Evolutionary conservation across 169 alveolate genomes (phyloP).

Genomic region (Plasmodium berghei): DNA sequence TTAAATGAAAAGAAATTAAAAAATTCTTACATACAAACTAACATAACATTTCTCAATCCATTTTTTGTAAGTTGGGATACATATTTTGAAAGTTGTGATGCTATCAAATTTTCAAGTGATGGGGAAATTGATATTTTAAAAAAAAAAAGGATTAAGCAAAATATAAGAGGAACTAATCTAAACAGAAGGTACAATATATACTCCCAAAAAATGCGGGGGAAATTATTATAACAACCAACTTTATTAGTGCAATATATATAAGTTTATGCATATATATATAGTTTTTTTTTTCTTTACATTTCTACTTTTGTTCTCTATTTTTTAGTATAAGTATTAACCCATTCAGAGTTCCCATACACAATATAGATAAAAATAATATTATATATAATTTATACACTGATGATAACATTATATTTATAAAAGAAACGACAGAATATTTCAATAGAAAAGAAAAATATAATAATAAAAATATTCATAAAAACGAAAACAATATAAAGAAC

Average conservation of each 20-base stretch:
- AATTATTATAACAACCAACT: no score
- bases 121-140: constrained; percentile 27
- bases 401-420: constrained; percentile 32
- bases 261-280: no score
- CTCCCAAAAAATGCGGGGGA: no score
- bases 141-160: constrained; percentile 19
- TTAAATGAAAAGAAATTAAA: constrained; percentile 30
- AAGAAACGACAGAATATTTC: constrained; percentile 9
- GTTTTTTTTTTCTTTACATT: no score
- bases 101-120: constrained; percentile 32
- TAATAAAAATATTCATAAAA: background rate
- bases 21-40: constrained; percentile 27
- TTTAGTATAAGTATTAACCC: background rate
- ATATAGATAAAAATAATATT: constrained; percentile 1
- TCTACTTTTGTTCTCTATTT: no score
- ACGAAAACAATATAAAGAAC: background rate
- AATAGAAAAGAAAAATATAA: background rate
- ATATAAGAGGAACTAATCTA: background rate
- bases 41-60: constrained; percentile 35
- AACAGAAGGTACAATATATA: no score
- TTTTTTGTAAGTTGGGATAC: constrained; percentile 32
- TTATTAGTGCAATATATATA: no score
- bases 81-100: constrained; percentile 31
- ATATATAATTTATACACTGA: constrained; percentile 31
- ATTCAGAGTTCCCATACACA: background rate